Evolutionary conservation across 1,284 basidiomycete species (phyloP).

Genomic region (Heterobasidion irregulare): DNA sequence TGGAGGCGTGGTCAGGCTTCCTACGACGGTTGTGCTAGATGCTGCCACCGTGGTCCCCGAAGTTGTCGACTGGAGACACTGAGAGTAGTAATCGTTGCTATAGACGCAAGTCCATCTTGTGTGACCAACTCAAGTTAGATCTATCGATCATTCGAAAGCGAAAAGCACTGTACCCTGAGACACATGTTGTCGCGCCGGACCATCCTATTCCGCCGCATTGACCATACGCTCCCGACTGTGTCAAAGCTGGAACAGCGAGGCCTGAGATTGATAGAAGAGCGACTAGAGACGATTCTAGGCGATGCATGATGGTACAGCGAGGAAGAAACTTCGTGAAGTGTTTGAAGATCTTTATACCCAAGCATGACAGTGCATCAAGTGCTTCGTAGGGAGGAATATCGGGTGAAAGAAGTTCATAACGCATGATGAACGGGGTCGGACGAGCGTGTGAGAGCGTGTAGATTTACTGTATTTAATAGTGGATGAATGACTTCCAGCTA

Average conservation of each 20-base stretch:
- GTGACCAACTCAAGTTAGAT: neutral
- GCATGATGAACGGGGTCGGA: too few species aligned
- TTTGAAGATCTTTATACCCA: too few species aligned
- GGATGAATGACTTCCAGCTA: too few species aligned
- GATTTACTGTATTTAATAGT: too few species aligned
- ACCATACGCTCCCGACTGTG: conserved; percentile 11
- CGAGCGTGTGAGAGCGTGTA: too few species aligned
- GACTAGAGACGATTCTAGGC: neutral
- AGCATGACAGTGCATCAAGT: too few species aligned
- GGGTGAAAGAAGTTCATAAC: too few species aligned
- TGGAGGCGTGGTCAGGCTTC: conserved; percentile 10
- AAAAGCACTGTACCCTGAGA: conserved; percentile 17
- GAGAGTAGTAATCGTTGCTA: conserved; percentile 26
- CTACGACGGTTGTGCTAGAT: conserved; percentile 7
- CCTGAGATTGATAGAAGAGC: neutral
- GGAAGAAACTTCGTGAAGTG: too few species aligned
- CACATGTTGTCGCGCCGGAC: conserved; percentile 23
- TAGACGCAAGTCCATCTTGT: conserved; percentile 23
- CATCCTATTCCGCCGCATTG: conserved; percentile 28
- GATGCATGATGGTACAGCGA: neutral
- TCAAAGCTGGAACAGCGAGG: neutral
- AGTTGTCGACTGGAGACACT: conserved; percentile 23
- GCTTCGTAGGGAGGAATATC: too few species aligned
- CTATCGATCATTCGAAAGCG: neutral
- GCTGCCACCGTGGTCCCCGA: conserved; percentile 8